Conservation (phyloP, 2,329 filamentous ascomycete genomes). For the Trichophyton rubrum region DNA sequence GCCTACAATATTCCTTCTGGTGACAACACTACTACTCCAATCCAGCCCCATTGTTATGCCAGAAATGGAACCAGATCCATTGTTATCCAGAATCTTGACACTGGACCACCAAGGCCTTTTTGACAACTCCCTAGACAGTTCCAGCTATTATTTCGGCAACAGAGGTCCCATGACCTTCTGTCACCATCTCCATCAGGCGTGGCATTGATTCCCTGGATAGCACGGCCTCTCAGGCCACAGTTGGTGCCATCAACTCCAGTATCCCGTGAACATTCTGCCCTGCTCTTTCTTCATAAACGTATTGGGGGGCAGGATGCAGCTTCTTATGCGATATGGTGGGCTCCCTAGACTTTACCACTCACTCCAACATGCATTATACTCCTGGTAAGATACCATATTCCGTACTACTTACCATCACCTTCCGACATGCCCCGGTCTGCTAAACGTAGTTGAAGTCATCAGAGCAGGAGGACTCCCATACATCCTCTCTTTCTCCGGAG, state of each 20-base stretch:
- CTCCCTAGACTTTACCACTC: too few relatives aligned
- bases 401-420: too few relatives aligned
- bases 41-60: conserved; percentile 40
- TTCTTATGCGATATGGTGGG: conserved; percentile 19
- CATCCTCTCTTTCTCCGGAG: too few relatives aligned
- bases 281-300: conserved; percentile 25
- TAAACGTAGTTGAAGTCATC: too few relatives aligned
- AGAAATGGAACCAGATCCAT: conserved; percentile 34
- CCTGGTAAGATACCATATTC: too few relatives aligned
- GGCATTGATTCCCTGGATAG: conserved; percentile 24
- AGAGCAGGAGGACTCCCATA: too few relatives aligned
- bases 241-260: conserved; percentile 25
- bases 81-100: conserved; percentile 39
- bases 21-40: conserved; percentile 25
- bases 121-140: conserved; percentile 26
- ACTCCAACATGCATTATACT: too few relatives aligned
- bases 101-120: conserved; percentile 29
- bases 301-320: conserved; percentile 18
- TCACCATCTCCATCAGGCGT: conserved; percentile 13
- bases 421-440: too few relatives aligned
- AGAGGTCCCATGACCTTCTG: conserved; percentile 29
- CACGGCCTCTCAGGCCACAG: conserved; percentile 26
- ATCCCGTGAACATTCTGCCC: conserved; percentile 25
- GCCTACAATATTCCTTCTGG: conserved; percentile 17
- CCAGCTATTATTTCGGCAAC: conserved; percentile 26